Base-by-base conservation (phyloP, 2,329 filamentous ascomycete genomes). In the Allantophomopsis cytisporea region DNA sequence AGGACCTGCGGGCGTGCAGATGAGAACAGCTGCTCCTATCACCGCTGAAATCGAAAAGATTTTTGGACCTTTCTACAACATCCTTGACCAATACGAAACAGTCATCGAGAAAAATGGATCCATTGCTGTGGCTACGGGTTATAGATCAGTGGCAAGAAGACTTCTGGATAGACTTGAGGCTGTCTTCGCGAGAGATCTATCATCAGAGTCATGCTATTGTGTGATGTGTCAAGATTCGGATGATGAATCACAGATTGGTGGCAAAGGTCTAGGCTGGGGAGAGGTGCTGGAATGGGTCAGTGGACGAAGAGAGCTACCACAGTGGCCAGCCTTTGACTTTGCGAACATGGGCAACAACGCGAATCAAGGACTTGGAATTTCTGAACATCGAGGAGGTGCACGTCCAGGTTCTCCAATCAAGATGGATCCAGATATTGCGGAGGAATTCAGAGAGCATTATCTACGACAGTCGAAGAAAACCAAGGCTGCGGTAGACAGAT, bases 271-370 rank as follows among this genome's bases (percentile, higher is more conserved):
- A 21, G 91, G 85, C 45, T 98, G 89, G 89, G 89, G 91, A 8
- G 89, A 96, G 55, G 87, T 96, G 11, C 63, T 98, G 17, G 91
- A 98, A 59, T 79, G 88, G 55, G 87, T 94, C 11, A 91, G 86
- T 46, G 89, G 89, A 14, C 77, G 89, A 40, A 76, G 85, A 43
- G 86, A 94, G 49, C 68, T 95, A 38, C 88, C 89, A 1, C 62
- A 70, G 13, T 95, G 89, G 89, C 89, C 89, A 16, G 86, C 89
- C 0, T 91, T 95, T 53, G 76, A 83, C 47, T 71, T 88, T 48
- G 72, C 72, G 3, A 66, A 72, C 37, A 64, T 83, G 33, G 68
- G 73, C 35, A 63, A 63, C 38, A 79, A 76, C 48, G 73, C 78
- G 4, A 69, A 71, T 32, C 67, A 74, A 31, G 68, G 68, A 10